A percentile compares a stretch with the other conserved stretches of the same genome.
Evolutionary conservation across 1,284 basidiomycete species (phyloP).

Genomic region (Malassezia caprae): DNA sequence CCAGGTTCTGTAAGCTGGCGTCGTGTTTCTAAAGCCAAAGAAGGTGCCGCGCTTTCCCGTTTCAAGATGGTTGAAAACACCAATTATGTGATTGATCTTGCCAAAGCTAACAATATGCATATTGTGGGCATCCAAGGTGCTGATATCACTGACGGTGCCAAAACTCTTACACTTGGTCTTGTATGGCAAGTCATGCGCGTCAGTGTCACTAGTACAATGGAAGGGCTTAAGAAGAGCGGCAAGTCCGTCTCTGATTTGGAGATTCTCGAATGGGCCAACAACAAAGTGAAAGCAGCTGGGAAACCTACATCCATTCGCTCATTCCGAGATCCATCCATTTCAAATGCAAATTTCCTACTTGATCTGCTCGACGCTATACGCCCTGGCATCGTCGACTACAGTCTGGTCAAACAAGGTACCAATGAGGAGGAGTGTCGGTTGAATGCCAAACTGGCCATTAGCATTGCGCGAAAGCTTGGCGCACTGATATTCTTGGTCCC

Average conservation of each 20-base stretch:
- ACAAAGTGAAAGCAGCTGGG: conserved; percentile 66
- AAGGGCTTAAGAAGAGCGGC: conserved; percentile 63
- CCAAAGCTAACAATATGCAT: conserved; percentile 83
- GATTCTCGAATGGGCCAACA: conserved; percentile 92
- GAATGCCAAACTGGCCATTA: conserved; percentile 82
- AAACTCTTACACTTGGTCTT: conserved; percentile 83
- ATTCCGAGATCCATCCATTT: conserved; percentile 87
- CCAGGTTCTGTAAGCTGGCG: conserved; percentile 89
- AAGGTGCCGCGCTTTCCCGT: conserved; percentile 67
- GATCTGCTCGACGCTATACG: conserved; percentile 80
- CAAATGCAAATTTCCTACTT: conserved; percentile 84
- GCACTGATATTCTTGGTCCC: conserved; percentile 94
- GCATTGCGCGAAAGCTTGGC: conserved; percentile 92
- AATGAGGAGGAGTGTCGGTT: conserved; percentile 78
- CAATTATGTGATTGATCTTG: conserved; percentile 88
- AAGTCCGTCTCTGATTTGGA: conserved; percentile 77
- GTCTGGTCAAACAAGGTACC: conserved; percentile 61
- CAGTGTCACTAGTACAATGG: conserved; percentile 85
- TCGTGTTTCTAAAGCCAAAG: conserved; percentile 82
- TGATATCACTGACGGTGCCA: conserved; percentile 84
- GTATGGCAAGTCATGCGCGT: conserved; percentile 96
- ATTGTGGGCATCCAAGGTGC: conserved; percentile 94
- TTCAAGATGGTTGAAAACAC: conserved; percentile 99
- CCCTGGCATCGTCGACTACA: conserved; percentile 89
- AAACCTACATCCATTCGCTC: conserved; percentile 65